A percentile compares a stretch with the other conserved stretches of the same genome.
Conservation (phyloP, 2,329 filamentous ascomycete genomes). For the Penicillium sclerotiorum region DNA sequence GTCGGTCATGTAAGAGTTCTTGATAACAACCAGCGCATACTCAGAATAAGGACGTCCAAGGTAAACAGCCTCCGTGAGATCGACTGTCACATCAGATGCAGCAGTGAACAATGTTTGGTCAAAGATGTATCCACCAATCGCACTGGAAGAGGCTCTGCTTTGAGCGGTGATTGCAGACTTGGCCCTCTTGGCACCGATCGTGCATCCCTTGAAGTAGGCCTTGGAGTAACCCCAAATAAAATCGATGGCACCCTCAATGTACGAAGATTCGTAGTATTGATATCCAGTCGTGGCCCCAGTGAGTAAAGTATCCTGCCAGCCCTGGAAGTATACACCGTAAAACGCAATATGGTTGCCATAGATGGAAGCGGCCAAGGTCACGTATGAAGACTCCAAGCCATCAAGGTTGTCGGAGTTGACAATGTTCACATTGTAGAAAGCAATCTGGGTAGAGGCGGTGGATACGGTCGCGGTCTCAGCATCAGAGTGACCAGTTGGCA, state of each 20-base stretch:
- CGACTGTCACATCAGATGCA: conserved; percentile 24
- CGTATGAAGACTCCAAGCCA: conserved; percentile 22
- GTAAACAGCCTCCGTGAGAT: conserved; percentile 18
- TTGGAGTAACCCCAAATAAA: conserved; percentile 47
- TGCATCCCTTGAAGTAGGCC: conserved; percentile 34
- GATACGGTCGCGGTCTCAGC: conserved; percentile 28
- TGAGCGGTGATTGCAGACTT: conserved; percentile 28
- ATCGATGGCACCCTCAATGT: conserved; percentile 54
- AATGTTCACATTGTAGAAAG: conserved; percentile 22
- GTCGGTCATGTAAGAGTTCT: conserved; percentile 19
- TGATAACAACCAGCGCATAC: conserved; percentile 22
- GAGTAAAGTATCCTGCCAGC: conserved; percentile 56
- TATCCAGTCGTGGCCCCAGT: conserved; percentile 44
- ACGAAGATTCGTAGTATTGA: conserved; percentile 51
- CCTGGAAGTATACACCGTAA: conserved; percentile 43
- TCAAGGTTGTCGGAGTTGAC: conserved; percentile 31
- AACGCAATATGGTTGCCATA: conserved; percentile 38
- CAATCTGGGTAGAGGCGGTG: conserved; percentile 23
- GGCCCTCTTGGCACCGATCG: conserved; percentile 29
- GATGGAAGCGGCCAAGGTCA: conserved; percentile 20
- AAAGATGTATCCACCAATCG: conserved; percentile 26
- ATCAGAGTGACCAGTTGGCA: conserved; percentile 26
- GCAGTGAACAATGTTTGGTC: conserved; percentile 31
- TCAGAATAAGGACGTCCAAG: conserved; percentile 22
- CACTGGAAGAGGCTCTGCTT: conserved; percentile 19